Evolutionary conservation across 2,329 filamentous ascomycete genomes (phyloP), one percentile per base, ranked within the genome.

Genomic region (Cryphonectria parasitica): DNA sequence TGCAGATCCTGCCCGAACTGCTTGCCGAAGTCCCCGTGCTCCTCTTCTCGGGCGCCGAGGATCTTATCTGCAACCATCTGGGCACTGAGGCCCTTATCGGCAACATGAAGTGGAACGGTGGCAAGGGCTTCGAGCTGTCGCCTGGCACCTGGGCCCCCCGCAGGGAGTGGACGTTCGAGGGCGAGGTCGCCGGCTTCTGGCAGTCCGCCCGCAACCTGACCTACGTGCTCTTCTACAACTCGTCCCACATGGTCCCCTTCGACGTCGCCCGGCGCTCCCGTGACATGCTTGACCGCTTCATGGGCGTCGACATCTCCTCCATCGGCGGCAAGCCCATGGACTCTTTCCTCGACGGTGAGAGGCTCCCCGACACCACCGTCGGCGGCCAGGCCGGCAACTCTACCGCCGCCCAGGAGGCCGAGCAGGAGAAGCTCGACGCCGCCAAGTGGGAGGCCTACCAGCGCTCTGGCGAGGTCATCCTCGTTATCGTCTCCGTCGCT

Each of bases 211-310:
- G 97, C 74, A 99, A 99, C 81, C 83, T 99, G 72, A 98, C 96
- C 0, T 99, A 99, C 78, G 91, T 99, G 43, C 86, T 97, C 56
- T 97, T 98, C 82, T 93, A 97, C 84, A 97, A 99, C 80, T 90
- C 94, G 22, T 97, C 93, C 65, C 96, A 99, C 81, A 99, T 99
- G 96, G 96, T 99, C 0, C 97, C 96, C 0, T 98, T 96, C 77
- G 95, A 99, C 80, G 92, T 92, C 76, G 91, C 95, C 0, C 90
- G 94, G 64, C 91, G 94, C 72, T 92, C 91, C 28, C 89, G 95
- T 73, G 96, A 98, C 79, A 99, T 99, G 96, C 89, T 99, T 22
- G 95, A 99, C 81, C 92, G 96, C 56, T 97, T 99, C 82, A 94
- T 98, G 87, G 89, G 90, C 64, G 93, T 99, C 56, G 94, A 98